phyloP scores from a whole-genome alignment of 768 basidiomycete species.

The Naganishia friedmannii region DNA sequence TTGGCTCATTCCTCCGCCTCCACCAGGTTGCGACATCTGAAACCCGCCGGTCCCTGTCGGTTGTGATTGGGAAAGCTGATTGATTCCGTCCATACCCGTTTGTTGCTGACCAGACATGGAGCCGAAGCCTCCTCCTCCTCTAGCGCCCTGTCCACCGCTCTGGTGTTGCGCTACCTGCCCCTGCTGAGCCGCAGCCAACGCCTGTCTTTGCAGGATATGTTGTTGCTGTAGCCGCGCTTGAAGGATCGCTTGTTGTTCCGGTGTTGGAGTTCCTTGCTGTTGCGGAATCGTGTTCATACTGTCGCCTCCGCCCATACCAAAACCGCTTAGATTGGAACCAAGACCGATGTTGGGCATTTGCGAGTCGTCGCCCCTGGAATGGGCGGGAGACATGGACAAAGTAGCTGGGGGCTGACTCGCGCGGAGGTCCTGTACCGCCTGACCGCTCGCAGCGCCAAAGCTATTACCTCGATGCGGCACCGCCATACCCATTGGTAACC shows the following conservation, averaged over 20 bases:
- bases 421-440: neutral
- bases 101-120: neutral
- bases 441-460: neutral
- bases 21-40: neutral
- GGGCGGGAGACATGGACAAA: no score
- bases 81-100: neutral
- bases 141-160: no score
- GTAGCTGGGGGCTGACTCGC: neutral
- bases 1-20: neutral
- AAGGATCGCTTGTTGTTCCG: conserved; percentile 8
- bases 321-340: no score
- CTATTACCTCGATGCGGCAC: neutral
- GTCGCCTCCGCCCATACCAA: neutral
- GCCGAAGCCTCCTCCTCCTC: neutral
- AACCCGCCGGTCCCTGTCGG: neutral
- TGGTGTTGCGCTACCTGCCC: neutral
- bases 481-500: neutral
- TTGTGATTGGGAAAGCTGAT: neutral
- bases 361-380: no score
- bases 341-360: no score
- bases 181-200: conserved; percentile 2
- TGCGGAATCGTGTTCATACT: neutral
- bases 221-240: conserved; percentile 15
- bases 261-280: neutral
- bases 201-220: conserved; percentile 18